phyloP scores from a whole-genome alignment of 257 asterid species.

The Prunella vulgaris region DNA sequence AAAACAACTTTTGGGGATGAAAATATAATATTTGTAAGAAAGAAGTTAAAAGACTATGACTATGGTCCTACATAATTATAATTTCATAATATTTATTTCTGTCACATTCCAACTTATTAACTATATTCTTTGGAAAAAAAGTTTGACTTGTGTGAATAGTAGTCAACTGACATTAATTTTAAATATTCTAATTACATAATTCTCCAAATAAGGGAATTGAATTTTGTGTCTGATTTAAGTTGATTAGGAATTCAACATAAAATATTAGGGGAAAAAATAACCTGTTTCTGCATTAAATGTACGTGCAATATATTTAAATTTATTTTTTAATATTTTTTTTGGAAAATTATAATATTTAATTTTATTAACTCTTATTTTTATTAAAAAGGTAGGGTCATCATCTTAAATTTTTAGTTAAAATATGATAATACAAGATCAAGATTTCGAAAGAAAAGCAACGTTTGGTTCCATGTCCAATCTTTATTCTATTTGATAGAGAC shows the following conservation, averaged over 20 bases:
- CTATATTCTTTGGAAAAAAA: not conserved
- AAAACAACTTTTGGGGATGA: slow-evolving; percentile 8
- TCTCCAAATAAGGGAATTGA: not conserved
- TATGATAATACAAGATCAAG: no score
- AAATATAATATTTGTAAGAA: not conserved
- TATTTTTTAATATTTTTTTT: no score
- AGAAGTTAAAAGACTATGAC: not conserved
- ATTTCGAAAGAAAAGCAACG: no score
- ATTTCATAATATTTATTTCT: not conserved
- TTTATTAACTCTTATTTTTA: no score
- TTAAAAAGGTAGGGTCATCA: no score
- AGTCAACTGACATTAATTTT: not conserved
- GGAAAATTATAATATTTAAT: no score
- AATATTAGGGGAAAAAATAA: not conserved
- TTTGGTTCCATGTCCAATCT: not conserved
- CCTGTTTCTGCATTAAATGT: no score
- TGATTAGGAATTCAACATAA: not conserved
- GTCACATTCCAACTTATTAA: not conserved
- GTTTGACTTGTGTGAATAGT: not conserved
- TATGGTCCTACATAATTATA: slow-evolving; percentile 3
- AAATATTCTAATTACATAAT: not conserved
- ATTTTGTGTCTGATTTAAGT: not conserved
- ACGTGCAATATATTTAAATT: no score
- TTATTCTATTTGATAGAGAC: not conserved
- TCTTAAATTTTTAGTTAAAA: no score